A percentile compares a stretch with the other conserved stretches of the same genome.
Evolutionary conservation across 1,284 basidiomycete genomes (phyloP).

Genomic region (Termitomyces sp.): DNA sequence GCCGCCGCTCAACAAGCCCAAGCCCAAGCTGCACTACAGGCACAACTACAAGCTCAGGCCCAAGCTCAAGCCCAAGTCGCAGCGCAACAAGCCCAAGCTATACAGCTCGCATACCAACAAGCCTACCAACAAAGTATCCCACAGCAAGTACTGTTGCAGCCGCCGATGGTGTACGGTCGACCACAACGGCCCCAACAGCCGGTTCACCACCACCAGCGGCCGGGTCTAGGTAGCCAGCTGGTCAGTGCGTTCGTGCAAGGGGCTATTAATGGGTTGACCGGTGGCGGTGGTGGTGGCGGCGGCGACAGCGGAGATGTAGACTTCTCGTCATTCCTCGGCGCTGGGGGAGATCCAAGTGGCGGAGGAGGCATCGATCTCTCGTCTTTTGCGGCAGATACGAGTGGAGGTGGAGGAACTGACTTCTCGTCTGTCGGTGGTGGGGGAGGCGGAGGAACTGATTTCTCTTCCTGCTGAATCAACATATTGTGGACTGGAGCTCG

Average conservation of each 20-base stretch:
- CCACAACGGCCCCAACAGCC: conserved; percentile 6
- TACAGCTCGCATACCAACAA: background rate
- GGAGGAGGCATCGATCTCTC: background rate
- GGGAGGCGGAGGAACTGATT: background rate
- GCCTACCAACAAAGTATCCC: background rate
- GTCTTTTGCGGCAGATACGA: background rate
- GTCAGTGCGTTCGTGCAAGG: background rate
- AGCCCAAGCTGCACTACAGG: background rate
- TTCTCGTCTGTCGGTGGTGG: background rate
- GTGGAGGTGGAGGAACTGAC: background rate
- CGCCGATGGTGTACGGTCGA: background rate
- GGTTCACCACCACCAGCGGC: background rate
- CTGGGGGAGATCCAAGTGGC: background rate
- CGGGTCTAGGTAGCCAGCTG: background rate
- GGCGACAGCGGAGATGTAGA: background rate
- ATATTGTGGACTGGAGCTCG: background rate
- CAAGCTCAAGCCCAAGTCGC: background rate
- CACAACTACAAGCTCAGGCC: background rate
- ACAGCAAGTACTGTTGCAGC: background rate
- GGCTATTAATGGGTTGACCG: background rate
- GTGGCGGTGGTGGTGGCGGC: background rate
- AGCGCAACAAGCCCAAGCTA: background rate
- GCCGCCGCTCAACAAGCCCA: conserved; percentile 7
- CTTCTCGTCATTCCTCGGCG: background rate
- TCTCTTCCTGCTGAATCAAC: background rate